A percentile compares a stretch with the other conserved stretches of the same genome.
phyloP scores from a whole-genome alignment of 2,329 filamentous ascomycete species.

The Diplodia sapinea region DNA sequence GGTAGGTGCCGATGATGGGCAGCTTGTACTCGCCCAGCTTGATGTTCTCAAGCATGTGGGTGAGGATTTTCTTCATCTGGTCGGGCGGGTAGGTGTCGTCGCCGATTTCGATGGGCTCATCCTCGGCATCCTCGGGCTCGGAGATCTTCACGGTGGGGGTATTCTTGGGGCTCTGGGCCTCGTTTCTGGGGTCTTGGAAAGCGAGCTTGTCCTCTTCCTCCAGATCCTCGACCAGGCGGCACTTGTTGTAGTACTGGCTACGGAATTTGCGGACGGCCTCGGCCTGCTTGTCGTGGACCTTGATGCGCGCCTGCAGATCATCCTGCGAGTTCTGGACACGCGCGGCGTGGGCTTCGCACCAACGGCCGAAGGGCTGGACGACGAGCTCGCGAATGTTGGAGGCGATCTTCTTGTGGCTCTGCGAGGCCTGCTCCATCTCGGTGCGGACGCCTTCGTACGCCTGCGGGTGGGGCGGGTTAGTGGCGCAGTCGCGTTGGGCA shows the following conservation, averaged over 20 bases:
- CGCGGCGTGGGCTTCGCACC: constrained; percentile 93
- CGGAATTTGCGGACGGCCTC: constrained; percentile 90
- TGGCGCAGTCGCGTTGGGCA: neutral
- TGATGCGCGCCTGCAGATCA: constrained; percentile 87
- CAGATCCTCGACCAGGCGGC: constrained; percentile 89
- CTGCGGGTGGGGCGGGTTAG: constrained; percentile 55
- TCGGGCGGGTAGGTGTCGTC: constrained; percentile 85
- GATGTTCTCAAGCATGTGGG: constrained; percentile 84
- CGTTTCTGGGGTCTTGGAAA: constrained; percentile 79
- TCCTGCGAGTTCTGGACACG: constrained; percentile 94
- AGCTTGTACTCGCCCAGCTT: constrained; percentile 92
- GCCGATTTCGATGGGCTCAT: constrained; percentile 88
- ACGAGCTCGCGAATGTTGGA: constrained; percentile 96
- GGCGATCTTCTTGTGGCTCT: constrained; percentile 92
- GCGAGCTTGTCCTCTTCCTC: constrained; percentile 99
- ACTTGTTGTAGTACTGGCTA: constrained; percentile 99
- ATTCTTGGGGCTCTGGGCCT: constrained; percentile 57
- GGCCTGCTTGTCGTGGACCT: constrained; percentile 89
- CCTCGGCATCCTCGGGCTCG: constrained; percentile 67
- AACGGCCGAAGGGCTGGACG: constrained; percentile 89
- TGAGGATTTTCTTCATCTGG: constrained; percentile 87
- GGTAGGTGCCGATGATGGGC: constrained; percentile 90
- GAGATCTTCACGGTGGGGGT: constrained; percentile 90
- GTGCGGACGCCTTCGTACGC: constrained; percentile 91
- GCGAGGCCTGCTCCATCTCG: constrained; percentile 90